Base-by-base conservation (phyloP, 805 yeast genomes). In the Millerago galiae region DNA sequence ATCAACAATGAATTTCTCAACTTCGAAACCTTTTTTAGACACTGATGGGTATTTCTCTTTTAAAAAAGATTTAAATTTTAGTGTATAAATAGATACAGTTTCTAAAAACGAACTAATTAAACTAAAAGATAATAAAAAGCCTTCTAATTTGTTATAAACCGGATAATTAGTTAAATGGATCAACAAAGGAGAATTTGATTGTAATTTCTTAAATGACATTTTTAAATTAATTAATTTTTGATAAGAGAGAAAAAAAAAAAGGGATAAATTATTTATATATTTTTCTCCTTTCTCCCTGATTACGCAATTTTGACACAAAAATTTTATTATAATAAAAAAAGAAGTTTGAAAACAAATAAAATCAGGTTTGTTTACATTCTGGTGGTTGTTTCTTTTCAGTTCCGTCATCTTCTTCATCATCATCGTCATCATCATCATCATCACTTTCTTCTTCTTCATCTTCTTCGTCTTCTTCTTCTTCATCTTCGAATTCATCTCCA, bases 401-500 rank as follows among this genome's bases (percentile, higher is more conserved):
- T 3, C 25, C 35, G 17, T 32, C 35, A 17, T 12, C 24, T 8
- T 42, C 67, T 15, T 61, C 70, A 25, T 62, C 76, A 15, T 31
- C 34, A 16, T 6, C n/a, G 8, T 41, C 67, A 16, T 60, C 70
- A 21, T 62, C 76, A 14, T 59, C 69, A 8, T 45, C 50, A 4
- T 48, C 53, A 3, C 48, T 54, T 2, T 59, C 62, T 4, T 60
- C 69, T 16, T 60, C 70, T 12, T 61, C 70, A 35, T 58, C 70
- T 10, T 60, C 70, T 4, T 58, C 75, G 28, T 65, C 65, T 37
- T 60, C 71, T 18, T 57, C 70, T 2, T 60, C 71, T 5, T 59
- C 72, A 2, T 62, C 67, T 13, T 54, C 68, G 10, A 58, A 67
- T 11, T 62, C 71, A 3, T 67, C 83, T 12, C 74, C 84, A 34